Conservation (phyloP, 768 basidiomycete species). For the Lactarius deliciosus region DNA sequence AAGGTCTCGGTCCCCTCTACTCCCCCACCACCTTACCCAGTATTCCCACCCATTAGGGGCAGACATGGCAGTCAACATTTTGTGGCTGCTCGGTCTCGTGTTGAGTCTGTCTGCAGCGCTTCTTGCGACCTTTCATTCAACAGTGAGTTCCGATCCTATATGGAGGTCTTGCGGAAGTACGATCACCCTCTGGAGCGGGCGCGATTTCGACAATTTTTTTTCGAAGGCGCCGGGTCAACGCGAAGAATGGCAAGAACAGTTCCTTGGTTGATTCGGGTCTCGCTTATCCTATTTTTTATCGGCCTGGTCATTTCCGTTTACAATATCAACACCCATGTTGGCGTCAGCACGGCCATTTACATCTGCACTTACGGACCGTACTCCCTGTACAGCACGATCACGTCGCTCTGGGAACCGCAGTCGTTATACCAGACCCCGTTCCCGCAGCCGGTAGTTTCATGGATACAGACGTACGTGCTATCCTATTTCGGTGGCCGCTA, state of each 20-base stretch:
- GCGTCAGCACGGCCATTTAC: neutral
- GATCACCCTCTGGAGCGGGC: neutral
- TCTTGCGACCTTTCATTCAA: no score
- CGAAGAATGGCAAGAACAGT: neutral
- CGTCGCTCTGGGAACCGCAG: neutral
- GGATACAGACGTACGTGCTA: no score
- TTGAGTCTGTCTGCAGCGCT: no score
- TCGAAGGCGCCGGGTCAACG: neutral
- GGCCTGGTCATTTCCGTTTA: neutral
- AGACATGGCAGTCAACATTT: no score
- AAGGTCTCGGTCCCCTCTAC: no score
- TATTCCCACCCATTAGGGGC: no score
- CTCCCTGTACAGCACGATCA: neutral
- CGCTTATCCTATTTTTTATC: slow-evolving; percentile 10
- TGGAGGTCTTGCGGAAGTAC: no score
- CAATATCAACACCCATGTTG: neutral
- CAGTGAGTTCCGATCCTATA: no score
- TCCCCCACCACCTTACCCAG: no score
- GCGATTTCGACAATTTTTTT: neutral
- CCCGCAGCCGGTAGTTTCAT: no score
- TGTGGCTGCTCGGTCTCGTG: no score
- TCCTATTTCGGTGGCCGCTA: no score
- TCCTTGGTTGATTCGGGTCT: neutral
- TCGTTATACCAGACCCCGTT: neutral
- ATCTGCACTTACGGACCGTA: neutral